Evolutionary conservation across 2,329 filamentous ascomycete species (phyloP).

Genomic region (Cryphonectria naterciae): DNA sequence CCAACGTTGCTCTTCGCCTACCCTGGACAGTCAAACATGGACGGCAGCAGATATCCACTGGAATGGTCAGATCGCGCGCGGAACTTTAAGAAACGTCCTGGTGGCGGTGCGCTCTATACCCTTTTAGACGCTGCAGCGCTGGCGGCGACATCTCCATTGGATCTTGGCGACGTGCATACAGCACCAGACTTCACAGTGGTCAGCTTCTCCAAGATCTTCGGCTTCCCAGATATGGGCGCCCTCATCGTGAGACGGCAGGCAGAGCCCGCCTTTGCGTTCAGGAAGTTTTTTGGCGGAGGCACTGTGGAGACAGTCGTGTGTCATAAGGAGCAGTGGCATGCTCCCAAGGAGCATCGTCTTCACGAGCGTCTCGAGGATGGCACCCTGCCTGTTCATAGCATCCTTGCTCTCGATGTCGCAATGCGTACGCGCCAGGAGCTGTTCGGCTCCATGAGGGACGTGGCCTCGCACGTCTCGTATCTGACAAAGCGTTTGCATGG

Average conservation of each 20-base stretch:
- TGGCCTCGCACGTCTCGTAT: slow-evolving; percentile 72
- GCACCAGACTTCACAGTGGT: slow-evolving; percentile 85
- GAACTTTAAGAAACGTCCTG: slow-evolving; percentile 13
- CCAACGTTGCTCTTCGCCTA: slow-evolving; percentile 70
- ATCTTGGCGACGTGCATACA: slow-evolving; percentile 62
- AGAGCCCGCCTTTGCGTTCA: slow-evolving; percentile 63
- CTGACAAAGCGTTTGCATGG: slow-evolving; percentile 64
- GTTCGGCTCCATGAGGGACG: slow-evolving; percentile 70
- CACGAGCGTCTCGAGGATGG: slow-evolving; percentile 90
- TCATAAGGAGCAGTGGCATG: slow-evolving; percentile 81
- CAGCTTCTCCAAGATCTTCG: slow-evolving; percentile 98
- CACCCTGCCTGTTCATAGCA: slow-evolving; percentile 87
- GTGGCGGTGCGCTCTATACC: slow-evolving; percentile 57
- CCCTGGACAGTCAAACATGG: slow-evolving; percentile 92
- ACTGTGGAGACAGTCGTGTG: slow-evolving; percentile 90
- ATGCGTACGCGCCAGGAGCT: slow-evolving; percentile 70
- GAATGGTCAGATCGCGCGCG: slow-evolving; percentile 64
- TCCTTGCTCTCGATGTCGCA: slow-evolving; percentile 79
- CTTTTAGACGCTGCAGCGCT: slow-evolving; percentile 84
- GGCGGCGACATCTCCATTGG: slow-evolving; percentile 75
- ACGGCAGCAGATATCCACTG: slow-evolving; percentile 75
- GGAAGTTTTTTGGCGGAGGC: slow-evolving; percentile 89
- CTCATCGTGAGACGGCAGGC: slow-evolving; percentile 78
- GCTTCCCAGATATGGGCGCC: slow-evolving; percentile 88
- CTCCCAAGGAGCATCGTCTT: slow-evolving; percentile 69